phyloP scores from a whole-genome alignment of 2,329 filamentous ascomycete genomes.

The Ascochyta pisi region DNA sequence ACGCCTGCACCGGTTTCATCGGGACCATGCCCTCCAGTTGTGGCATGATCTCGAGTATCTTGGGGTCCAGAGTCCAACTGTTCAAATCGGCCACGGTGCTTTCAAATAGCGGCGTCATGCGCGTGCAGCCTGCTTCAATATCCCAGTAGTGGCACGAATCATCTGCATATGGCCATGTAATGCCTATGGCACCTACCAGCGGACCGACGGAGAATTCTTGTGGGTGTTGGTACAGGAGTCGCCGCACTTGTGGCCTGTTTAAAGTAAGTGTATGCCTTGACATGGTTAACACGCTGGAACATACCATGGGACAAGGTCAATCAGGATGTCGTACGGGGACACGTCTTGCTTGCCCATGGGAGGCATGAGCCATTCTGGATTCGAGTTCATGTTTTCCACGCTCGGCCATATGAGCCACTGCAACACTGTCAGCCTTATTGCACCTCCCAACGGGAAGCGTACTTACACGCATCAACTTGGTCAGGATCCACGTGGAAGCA shows the following conservation, averaged over 20 bases:
- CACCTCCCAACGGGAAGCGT: not conserved
- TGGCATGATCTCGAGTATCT: slow-evolving; percentile 43
- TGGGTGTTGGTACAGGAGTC: slow-evolving; percentile 42
- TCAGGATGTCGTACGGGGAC: slow-evolving; percentile 41
- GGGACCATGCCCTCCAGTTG: slow-evolving; percentile 43
- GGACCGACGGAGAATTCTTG: slow-evolving; percentile 37
- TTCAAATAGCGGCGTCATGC: slow-evolving; percentile 44
- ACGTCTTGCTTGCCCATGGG: slow-evolving; percentile 38
- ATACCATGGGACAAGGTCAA: slow-evolving; percentile 47
- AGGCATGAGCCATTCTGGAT: slow-evolving; percentile 47
- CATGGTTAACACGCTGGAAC: slow-evolving; percentile 2
- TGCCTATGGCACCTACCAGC: slow-evolving; percentile 38
- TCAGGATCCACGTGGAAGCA: slow-evolving; percentile 43
- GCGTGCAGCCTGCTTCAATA: slow-evolving; percentile 42
- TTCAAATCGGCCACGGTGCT: slow-evolving; percentile 41
- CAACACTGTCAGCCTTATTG: slow-evolving; percentile 16
- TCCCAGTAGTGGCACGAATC: slow-evolving; percentile 49
- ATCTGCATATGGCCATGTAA: slow-evolving; percentile 46
- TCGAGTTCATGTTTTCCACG: slow-evolving; percentile 44
- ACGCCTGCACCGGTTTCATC: slow-evolving; percentile 22
- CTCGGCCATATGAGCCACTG: slow-evolving; percentile 49
- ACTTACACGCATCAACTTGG: slow-evolving; percentile 47
- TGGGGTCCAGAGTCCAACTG: slow-evolving; percentile 45
- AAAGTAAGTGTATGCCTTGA: slow-evolving; percentile 19
- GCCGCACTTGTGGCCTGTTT: slow-evolving; percentile 43